These are phyloP conservation scores for Trichosanthes truncata DNA, from an alignment of 306 rosid genomes.

Conservation along the genomic window DNA sequence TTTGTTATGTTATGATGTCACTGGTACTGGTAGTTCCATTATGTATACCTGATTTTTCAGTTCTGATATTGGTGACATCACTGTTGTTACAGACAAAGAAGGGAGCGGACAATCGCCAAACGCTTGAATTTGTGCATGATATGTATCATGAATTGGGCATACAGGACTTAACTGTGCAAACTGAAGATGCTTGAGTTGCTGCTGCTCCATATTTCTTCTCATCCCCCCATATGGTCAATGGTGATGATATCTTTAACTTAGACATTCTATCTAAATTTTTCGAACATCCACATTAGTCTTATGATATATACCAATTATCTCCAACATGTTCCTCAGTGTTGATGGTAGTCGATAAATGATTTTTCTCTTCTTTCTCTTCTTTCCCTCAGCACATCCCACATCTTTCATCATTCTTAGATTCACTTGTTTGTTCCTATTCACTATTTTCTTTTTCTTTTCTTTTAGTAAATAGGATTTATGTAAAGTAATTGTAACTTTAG, in stretches of 20 bases:
- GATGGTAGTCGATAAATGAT: neutral
- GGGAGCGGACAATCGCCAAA: slow-evolving; percentile 50
- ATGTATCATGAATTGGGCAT: slow-evolving; percentile 86
- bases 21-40: neutral
- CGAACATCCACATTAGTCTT: neutral
- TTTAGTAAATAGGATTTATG: neutral
- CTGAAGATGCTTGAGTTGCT: slow-evolving; percentile 36
- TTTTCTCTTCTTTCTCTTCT: neutral
- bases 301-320: neutral
- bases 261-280: neutral
- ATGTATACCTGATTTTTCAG: neutral
- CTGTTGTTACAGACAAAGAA: slow-evolving; percentile 51
- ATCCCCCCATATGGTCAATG: neutral
- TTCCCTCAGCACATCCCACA: neutral
- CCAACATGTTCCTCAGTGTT: neutral
- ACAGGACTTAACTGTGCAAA: slow-evolving; percentile 76
- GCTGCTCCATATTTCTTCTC: slow-evolving; percentile 1
- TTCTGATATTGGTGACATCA: slow-evolving; percentile 9
- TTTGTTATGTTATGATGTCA: neutral
- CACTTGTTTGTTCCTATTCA: neutral
- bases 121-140: slow-evolving; percentile 70
- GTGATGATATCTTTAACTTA: neutral
- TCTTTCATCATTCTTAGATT: neutral
- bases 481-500: neutral
- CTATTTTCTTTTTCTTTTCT: neutral